Evolutionary conservation across 1,284 basidiomycete genomes (phyloP).

Genomic region (Cutaneotrichosporon arboriforme): DNA sequence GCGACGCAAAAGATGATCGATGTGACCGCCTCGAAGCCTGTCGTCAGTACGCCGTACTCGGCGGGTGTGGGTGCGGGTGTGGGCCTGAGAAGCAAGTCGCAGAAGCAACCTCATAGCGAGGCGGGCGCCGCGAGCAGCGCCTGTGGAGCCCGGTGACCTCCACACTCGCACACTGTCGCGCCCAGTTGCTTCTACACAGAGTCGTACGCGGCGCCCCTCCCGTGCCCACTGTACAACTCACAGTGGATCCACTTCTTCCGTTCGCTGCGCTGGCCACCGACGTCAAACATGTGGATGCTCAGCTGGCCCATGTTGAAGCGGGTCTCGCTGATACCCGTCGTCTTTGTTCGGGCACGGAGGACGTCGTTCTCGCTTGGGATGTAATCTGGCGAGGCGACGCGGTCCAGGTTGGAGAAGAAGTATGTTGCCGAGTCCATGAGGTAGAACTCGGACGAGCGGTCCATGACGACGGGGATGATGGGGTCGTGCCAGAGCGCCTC

Average conservation of each 20-base stretch:
- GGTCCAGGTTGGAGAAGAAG: conserved; percentile 79
- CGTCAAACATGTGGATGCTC: conserved; percentile 74
- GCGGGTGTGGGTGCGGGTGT: not conserved
- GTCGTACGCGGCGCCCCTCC: too few relatives aligned
- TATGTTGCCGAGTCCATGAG: conserved; percentile 93
- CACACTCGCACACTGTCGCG: too few relatives aligned
- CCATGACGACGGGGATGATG: conserved; percentile 78
- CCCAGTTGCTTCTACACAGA: too few relatives aligned
- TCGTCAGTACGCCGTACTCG: not conserved
- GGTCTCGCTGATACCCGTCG: conserved; percentile 89
- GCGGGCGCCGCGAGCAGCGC: too few relatives aligned
- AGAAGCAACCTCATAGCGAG: too few relatives aligned
- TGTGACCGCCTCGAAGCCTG: conserved; percentile 80
- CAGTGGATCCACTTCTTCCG: conserved; percentile 94
- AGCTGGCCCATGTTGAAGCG: conserved; percentile 54
- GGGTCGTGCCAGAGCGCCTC: conserved; percentile 85
- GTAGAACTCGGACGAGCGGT: conserved; percentile 83
- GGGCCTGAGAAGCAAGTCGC: not conserved
- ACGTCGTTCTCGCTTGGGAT: conserved; percentile 85
- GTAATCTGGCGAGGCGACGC: conserved; percentile 75
- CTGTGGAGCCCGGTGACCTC: too few relatives aligned
- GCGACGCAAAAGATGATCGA: conserved; percentile 95
- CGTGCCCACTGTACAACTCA: too few relatives aligned
- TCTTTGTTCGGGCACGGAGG: conserved; percentile 81
- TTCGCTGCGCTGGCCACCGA: conserved; percentile 87